Evolutionary conservation across 2,329 filamentous ascomycete species (phyloP).

Genomic region (Cadophora sp.): DNA sequence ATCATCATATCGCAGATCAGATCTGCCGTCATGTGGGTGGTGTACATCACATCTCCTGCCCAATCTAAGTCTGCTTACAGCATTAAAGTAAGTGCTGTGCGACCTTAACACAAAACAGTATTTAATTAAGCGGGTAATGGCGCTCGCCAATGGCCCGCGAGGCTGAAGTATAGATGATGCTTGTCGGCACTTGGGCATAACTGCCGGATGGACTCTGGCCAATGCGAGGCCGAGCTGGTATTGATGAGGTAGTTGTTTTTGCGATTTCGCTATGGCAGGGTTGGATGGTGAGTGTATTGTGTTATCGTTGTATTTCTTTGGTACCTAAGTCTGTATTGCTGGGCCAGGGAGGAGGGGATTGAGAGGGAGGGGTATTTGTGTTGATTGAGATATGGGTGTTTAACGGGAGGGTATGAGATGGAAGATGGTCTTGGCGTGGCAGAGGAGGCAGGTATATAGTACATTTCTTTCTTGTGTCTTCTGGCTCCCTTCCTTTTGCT

Average conservation of each 20-base stretch:
- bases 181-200: conserved; percentile 1
- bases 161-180: background rate
- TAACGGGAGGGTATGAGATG: background rate
- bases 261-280: background rate
- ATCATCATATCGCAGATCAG: background rate
- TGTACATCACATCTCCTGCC: background rate
- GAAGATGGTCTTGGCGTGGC: background rate
- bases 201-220: background rate
- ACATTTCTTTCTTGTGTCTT: background rate
- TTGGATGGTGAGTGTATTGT: background rate
- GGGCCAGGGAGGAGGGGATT: background rate
- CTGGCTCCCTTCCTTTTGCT: background rate
- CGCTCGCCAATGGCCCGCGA: background rate
- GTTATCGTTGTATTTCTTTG: background rate
- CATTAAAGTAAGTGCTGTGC: background rate
- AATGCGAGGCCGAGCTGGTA: background rate
- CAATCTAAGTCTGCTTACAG: background rate
- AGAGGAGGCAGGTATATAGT: background rate
- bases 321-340: background rate
- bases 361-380: background rate
- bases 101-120: conserved; percentile 5
- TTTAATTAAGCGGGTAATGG: conserved; percentile 2
- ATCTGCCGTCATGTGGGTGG: background rate
- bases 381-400: background rate
- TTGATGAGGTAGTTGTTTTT: background rate